Evolutionary conservation across 148 eudicot genomes (phyloP).

Genomic region (Arbutus unedo): DNA sequence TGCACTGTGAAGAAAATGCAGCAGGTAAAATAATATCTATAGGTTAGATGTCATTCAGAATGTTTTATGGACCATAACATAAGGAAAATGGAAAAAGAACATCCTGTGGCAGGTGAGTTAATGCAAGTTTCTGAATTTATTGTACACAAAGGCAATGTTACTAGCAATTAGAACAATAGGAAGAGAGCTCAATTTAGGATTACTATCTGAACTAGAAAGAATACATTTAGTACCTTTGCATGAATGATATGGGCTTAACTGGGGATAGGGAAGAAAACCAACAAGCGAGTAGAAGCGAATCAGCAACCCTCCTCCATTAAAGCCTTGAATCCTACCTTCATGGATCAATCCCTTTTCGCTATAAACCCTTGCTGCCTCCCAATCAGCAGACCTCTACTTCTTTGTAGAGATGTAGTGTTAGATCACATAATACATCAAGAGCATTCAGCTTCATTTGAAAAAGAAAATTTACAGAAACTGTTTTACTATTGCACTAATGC

Average conservation of each 20-base stretch:
- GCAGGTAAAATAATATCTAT: not conserved
- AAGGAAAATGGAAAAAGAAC: not conserved
- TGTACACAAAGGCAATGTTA: not conserved
- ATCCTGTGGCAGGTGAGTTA: not conserved
- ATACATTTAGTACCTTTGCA: slow-evolving; percentile 59
- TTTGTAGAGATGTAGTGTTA: slow-evolving; percentile 53
- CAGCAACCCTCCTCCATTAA: slow-evolving; percentile 82
- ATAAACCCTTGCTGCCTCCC: slow-evolving; percentile 81
- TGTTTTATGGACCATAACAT: not conserved
- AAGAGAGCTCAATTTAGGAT: not conserved
- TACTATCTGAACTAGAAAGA: not conserved
- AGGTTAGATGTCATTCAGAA: not conserved
- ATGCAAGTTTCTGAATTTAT: not conserved
- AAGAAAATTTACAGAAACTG: not conserved
- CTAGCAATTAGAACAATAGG: not conserved
- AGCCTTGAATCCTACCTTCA: slow-evolving; percentile 77
- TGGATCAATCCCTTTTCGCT: slow-evolving; percentile 54
- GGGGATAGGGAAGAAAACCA: slow-evolving; percentile 95
- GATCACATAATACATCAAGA: slow-evolving; percentile 26
- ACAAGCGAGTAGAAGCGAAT: slow-evolving; percentile 80
- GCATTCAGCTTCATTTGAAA: slow-evolving; percentile 4
- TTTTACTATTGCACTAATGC: not conserved
- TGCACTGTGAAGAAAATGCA: not conserved
- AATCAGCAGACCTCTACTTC: slow-evolving; percentile 88
- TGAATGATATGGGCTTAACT: slow-evolving; percentile 64